Base-by-base conservation (phyloP, 192 early-diverging fungal genomes). In the Entophlyctis luteolus region DNA sequence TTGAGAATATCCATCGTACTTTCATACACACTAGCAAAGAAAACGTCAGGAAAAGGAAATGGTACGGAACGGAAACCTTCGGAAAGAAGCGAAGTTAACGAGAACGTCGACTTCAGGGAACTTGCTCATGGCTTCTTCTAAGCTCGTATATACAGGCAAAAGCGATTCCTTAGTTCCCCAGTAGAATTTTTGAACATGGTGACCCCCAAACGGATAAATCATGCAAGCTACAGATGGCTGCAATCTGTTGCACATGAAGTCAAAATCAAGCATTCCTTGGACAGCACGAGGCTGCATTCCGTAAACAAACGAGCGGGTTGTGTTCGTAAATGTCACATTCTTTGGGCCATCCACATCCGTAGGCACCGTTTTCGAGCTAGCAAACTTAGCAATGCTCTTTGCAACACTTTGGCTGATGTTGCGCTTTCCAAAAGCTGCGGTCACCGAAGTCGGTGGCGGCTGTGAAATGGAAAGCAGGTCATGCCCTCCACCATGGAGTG, bases 181-280 rank as follows among this genome's bases (percentile, higher is more conserved):
- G 87, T 98, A 98, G 85, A 98, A 98, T 78, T 96, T 98, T 75
- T 98, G 96, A 57, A 98, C 91, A 73, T 98, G 94, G 79, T 93
- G 91, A 46, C 96, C 96, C 62, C 96, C 93, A 77, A 98, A 98
- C 62, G 96, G 94, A 74, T 98, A 98, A 69, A 98, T 89, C 96
- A 98, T 98, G 72, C 93, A 94, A 14, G 93, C 93, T 49, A 98
- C 96, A 28, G 93, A 96, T 18, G 96, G 96, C 54, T 86, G 74
- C 22, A 75, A 58, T 68, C 96, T 89, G 81, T 93, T 90, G 87
- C 96, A 98, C 86, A 98, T 98, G 54, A 89, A 98, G 77, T 98
- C 96, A 87, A 96, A 98, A 82, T 98, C 96, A 12, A 98, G 84
- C 96, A 98, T 98, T 71, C 96, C 96, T 81, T 98, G 96, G 27